Conservation (phyloP, 2,329 filamentous ascomycete genomes). For the Colletotrichum phormii region DNA sequence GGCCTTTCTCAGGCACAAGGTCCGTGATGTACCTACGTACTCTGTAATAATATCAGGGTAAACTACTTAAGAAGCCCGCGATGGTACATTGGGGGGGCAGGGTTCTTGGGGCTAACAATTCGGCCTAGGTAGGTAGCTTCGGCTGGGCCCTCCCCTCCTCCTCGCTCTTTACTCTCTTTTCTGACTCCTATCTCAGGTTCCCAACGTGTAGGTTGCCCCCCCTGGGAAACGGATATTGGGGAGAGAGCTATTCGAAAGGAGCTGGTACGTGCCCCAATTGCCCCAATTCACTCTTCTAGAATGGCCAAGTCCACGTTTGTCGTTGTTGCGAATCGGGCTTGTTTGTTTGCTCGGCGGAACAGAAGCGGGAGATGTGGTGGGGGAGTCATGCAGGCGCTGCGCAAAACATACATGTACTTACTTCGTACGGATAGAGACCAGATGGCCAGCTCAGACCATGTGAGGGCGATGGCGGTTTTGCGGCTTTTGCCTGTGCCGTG, state of each 20-base stretch:
- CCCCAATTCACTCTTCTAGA: conserved; percentile 10
- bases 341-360: conserved; percentile 15
- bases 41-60: conserved; percentile 5
- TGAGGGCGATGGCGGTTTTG: conserved; percentile 11
- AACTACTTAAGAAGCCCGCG: neutral
- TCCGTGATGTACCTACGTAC: conserved; percentile 2
- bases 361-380: neutral
- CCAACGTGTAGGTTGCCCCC: neutral
- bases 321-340: neutral
- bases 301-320: conserved; percentile 3
- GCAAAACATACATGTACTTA: neutral
- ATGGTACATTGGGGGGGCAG: neutral
- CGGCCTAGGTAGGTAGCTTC: conserved; percentile 1
- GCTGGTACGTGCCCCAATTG: conserved; percentile 7
- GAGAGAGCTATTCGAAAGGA: neutral
- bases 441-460: conserved; percentile 15
- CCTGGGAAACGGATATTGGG: conserved; percentile 1
- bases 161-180: conserved; percentile 4
- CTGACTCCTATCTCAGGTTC: conserved; percentile 6
- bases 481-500: conserved; percentile 4
- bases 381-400: neutral
- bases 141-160: neutral
- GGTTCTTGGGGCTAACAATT: neutral
- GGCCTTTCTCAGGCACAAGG: neutral
- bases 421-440: neutral